phyloP scores from a whole-genome alignment of 73 alveolate genomes.

The Paraurostyla sp. region DNA sequence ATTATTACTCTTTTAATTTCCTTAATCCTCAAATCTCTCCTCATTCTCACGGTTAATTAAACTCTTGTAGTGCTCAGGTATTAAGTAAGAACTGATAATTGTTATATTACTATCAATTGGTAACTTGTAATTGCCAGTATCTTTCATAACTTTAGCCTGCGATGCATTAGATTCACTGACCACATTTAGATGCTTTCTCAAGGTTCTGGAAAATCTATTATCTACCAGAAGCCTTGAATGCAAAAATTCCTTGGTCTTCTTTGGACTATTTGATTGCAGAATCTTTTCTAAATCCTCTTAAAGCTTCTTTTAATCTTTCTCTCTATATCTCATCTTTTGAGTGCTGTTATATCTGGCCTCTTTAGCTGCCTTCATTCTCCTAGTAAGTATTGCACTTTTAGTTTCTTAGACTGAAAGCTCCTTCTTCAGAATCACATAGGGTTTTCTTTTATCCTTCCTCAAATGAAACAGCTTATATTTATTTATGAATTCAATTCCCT shows the following conservation, averaged over 20 bases:
- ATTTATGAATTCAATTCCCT: background rate
- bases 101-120: background rate
- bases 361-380: too few relatives aligned
- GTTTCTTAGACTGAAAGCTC: background rate
- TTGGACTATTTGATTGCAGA: too few relatives aligned
- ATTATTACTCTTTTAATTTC: background rate
- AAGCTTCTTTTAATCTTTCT: too few relatives aligned
- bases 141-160: background rate
- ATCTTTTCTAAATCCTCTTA: too few relatives aligned
- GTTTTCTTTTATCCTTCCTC: background rate
- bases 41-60: background rate
- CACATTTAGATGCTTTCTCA: conserved; percentile 14
- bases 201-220: background rate
- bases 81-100: background rate
- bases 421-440: background rate
- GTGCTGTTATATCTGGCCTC: too few relatives aligned
- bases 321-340: too few relatives aligned
- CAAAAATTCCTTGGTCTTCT: background rate
- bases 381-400: background rate
- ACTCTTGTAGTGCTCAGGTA: conserved; percentile 35
- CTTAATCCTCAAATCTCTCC: background rate
- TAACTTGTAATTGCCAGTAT: background rate
- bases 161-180: conserved; percentile 38
- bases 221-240: conserved; percentile 2
- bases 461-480: conserved; percentile 10